Base-by-base conservation (phyloP, 192 early-diverging fungal genomes). In the Piromyces finnis region DNA sequence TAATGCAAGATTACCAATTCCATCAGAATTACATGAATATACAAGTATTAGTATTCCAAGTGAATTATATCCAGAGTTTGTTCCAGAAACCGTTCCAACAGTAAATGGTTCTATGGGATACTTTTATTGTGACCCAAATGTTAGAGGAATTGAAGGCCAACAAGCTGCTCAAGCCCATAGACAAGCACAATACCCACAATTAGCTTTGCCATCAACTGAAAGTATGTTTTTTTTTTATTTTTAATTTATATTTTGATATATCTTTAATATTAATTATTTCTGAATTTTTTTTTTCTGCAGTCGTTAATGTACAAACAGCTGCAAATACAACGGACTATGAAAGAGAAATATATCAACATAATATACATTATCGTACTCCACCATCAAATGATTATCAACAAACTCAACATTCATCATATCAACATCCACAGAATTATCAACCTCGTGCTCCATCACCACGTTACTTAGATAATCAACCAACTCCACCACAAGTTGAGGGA, bases 11-110 rank as follows among this genome's bases (percentile, higher is more conserved):
- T 85, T 97, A 79, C 82, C 87, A 82, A 91, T 90, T 14, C 95
- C 95, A 7, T 88, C 88, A 9, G 84, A 83, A 2, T 90, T 94
- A 81, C 89, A 91, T 37, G 84, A 85, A 59, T 89, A 95, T 77
- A 86, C 89, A 28, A 80, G 87, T 78, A 84, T 97, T 36, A 86
- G 85, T 30, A 89, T 97, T 41, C 93, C 93, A 14, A 92, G 90
- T 79, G 92, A 93, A 81, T 87, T 95, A 77, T 97, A 97, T 81
- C 95, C 95, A 7, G 95, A 96, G 83, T 92, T 88, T 85, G 85
- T 84, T 51, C 84, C 82, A 29, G 85, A 86, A 77, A 79, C 35
- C 15, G 68, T 79, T 18, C 29, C 80, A 37, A 30, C 78, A n/a
- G 51, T 68, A n/a, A 68, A 68, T n/a, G 51, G 51, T n/a, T 68